A percentile compares a stretch with the other conserved stretches of the same genome.
Evolutionary conservation across 2,329 filamentous ascomycete species (phyloP).

Genomic region (Keithomyces neogunnii): DNA sequence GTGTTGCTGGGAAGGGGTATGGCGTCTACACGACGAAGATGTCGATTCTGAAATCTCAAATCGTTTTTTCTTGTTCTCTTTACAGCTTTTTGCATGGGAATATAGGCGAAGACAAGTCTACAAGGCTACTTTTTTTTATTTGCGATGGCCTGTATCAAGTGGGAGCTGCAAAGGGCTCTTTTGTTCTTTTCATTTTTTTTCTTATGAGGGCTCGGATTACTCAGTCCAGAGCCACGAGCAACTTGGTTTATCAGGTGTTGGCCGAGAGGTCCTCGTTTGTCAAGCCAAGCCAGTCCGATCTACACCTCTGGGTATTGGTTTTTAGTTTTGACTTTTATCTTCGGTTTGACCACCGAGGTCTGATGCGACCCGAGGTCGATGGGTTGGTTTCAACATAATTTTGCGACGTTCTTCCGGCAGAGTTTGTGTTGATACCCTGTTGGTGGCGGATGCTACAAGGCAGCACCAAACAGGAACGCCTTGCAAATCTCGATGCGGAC

Average conservation of each 20-base stretch:
- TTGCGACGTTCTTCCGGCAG: not conserved
- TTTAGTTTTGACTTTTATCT: not conserved
- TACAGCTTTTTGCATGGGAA: not conserved
- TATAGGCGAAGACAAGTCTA: not conserved
- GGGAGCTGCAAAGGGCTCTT: not conserved
- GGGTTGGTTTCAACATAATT: not conserved
- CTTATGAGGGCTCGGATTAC: not conserved
- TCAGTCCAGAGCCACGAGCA: not conserved
- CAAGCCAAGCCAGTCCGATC: not conserved
- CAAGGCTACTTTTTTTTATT: not conserved
- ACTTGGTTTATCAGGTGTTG: constrained; percentile 1
- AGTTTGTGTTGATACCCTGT: not conserved
- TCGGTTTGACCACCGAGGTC: not conserved
- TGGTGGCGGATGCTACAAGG: not conserved
- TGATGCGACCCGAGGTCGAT: not conserved
- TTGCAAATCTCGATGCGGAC: no score
- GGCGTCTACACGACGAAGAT: not conserved
- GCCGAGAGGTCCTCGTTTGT: not conserved
- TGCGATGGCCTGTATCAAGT: not conserved
- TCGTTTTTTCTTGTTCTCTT: not conserved
- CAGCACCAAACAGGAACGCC: not conserved
- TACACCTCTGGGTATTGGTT: no score
- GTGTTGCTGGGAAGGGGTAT: not conserved
- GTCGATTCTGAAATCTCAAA: no score
- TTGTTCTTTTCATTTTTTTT: not conserved